Evolutionary conservation across 352 stramenopile genomes (phyloP).

Genomic region (Nothophytophthora sp.): DNA sequence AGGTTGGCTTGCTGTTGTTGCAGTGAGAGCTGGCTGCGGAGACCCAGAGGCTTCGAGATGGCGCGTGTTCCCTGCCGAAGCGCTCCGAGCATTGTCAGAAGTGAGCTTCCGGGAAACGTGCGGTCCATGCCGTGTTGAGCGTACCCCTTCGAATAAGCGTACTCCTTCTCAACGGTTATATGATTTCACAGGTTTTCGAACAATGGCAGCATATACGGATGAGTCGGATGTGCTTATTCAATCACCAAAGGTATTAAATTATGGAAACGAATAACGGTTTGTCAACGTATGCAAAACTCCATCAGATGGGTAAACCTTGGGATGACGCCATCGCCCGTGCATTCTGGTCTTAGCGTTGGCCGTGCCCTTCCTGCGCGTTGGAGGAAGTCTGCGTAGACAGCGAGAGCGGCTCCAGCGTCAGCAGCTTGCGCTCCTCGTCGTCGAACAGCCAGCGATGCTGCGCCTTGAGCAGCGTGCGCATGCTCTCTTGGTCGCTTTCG

Average conservation of each 20-base stretch:
- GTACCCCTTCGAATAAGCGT: no score
- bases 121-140: no score
- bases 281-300: conserved; percentile 21
- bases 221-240: conserved; percentile 7
- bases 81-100: no score
- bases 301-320: no score
- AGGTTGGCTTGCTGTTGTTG: neutral
- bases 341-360: no score
- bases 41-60: neutral
- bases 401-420: conserved; percentile 56
- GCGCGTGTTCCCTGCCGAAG: no score
- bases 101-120: no score
- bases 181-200: conserved; percentile 18
- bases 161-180: no score
- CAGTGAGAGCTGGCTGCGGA: neutral
- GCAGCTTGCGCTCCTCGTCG: conserved; percentile 60
- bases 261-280: conserved; percentile 10
- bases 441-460: conserved; percentile 76
- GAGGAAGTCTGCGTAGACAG: conserved; percentile 28
- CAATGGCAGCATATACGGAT: neutral
- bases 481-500: conserved; percentile 64
- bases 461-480: conserved; percentile 67
- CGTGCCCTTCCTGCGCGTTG: neutral
- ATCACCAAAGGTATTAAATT: conserved; percentile 7
- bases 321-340: no score